These are phyloP conservation scores for Mycena filopes DNA, from an alignment of 768 basidiomycete species.

Conservation along the genomic window DNA sequence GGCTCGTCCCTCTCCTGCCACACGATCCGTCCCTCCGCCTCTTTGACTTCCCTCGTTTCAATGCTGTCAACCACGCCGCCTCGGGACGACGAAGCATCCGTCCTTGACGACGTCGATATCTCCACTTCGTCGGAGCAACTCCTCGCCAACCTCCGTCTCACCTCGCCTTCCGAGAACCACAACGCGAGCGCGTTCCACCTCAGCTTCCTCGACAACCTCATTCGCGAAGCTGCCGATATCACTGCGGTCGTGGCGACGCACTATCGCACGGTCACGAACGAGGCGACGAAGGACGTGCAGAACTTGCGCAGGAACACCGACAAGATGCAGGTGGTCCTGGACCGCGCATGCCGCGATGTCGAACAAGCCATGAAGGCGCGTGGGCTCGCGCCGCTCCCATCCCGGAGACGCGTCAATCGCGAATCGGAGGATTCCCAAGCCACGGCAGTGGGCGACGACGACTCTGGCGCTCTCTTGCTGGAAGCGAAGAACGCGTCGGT, in stretches of 20 bases:
- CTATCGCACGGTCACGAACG: conserved; percentile 64
- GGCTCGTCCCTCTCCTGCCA: conserved; percentile 64
- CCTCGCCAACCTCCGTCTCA: conserved; percentile 63
- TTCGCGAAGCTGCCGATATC: conserved; percentile 60
- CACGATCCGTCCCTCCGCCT: conserved; percentile 62
- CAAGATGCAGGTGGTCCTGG: conserved; percentile 56
- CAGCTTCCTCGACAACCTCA: conserved; percentile 53
- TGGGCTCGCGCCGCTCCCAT: conserved; percentile 43
- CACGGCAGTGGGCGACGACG: conserved; percentile 55
- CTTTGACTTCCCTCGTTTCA: conserved; percentile 63
- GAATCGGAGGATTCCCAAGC: conserved; percentile 76
- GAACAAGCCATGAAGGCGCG: conserved; percentile 53
- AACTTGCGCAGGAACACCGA: conserved; percentile 57
- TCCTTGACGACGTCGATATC: conserved; percentile 57
- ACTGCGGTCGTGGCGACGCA: conserved; percentile 58
- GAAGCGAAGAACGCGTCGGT: conserved; percentile 3
- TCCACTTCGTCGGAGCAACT: conserved; percentile 57
- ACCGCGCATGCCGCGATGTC: conserved; percentile 54
- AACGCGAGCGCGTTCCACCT: conserved; percentile 50
- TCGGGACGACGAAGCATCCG: conserved; percentile 42
- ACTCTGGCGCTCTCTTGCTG: conserved; percentile 1
- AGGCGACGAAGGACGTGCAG: conserved; percentile 60
- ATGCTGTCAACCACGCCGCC: conserved; percentile 35
- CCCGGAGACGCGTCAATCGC: conserved; percentile 51
- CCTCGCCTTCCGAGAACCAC: conserved; percentile 56